phyloP scores from a whole-genome alignment of 2,329 filamentous ascomycete species.

The Herpotrichia juniperi region DNA sequence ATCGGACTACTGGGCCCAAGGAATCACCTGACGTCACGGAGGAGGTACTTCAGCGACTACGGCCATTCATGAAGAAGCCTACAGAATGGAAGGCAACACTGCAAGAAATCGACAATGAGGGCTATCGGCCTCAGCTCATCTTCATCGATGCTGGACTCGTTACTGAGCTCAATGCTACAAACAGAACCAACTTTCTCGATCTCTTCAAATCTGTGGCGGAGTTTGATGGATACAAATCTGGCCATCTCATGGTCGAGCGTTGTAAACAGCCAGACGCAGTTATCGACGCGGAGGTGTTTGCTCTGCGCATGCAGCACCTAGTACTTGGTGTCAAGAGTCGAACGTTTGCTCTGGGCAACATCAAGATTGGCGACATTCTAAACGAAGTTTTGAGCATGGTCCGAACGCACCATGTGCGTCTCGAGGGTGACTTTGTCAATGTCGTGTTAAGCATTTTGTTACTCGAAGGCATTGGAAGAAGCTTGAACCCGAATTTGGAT shows the following conservation, averaged over 20 bases:
- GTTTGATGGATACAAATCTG: conserved; percentile 95
- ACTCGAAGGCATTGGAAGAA: conserved; percentile 90
- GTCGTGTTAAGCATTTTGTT: conserved; percentile 94
- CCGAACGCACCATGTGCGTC: conserved; percentile 84
- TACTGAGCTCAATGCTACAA: conserved; percentile 86
- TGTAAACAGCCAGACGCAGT: conserved; percentile 92
- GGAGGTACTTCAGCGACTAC: conserved; percentile 78
- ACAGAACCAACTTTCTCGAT: conserved; percentile 89
- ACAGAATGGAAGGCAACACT: conserved; percentile 77
- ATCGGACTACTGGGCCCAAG: conserved; percentile 44
- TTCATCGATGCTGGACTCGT: conserved; percentile 98
- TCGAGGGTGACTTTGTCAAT: conserved; percentile 98
- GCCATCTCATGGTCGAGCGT: conserved; percentile 93
- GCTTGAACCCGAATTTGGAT: conserved; percentile 84
- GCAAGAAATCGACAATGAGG: conserved; percentile 78
- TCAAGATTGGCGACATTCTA: conserved; percentile 95
- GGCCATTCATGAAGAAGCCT: conserved; percentile 72
- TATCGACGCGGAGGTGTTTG: conserved; percentile 87
- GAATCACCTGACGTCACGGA: conserved; percentile 80
- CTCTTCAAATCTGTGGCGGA: conserved; percentile 95
- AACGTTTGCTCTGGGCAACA: conserved; percentile 89
- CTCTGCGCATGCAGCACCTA: conserved; percentile 95
- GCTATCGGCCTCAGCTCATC: conserved; percentile 90
- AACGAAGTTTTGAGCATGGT: conserved; percentile 93
- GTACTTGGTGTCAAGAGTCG: conserved; percentile 88